Percentiles rank a stretch among this genome's conserved stretches.
Evolutionary conservation across 495 filamentous ascomycete genomes (phyloP).

Genomic region (Neurospora sublineolata): DNA sequence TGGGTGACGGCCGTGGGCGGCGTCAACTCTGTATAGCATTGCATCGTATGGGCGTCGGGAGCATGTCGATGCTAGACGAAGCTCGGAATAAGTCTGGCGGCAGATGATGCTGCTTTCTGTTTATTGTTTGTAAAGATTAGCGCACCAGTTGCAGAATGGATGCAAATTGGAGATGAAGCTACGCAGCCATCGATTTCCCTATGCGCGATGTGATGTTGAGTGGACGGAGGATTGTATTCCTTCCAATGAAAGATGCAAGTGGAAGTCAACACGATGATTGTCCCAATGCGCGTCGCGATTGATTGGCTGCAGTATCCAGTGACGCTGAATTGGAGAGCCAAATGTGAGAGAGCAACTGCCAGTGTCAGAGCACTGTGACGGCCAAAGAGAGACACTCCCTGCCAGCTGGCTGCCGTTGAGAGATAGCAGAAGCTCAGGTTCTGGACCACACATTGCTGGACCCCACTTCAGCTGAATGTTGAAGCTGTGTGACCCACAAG

Average conservation of each 20-base stretch:
- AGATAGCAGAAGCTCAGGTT: not conserved
- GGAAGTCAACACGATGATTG: not conserved
- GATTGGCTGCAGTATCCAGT: not conserved
- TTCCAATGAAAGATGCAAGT: not conserved
- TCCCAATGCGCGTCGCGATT: not conserved
- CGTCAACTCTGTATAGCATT: constrained; percentile 79
- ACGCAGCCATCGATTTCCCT: not conserved
- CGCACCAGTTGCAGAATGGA: not conserved
- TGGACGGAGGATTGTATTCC: not conserved
- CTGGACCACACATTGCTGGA: not conserved
- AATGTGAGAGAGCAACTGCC: not conserved
- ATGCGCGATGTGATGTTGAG: not conserved
- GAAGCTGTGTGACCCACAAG: not conserved
- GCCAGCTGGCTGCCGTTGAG: not conserved
- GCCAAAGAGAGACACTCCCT: not conserved
- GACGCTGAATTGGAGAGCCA: not conserved
- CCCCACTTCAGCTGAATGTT: not conserved
- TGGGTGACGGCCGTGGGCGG: constrained; percentile 89
- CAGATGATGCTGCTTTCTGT: not conserved
- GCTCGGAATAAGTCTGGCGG: not conserved
- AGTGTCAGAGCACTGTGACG: not conserved
- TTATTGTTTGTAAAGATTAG: not conserved
- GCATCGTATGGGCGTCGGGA: constrained; percentile 26
- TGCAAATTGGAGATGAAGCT: not conserved
- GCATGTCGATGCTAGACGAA: constrained; percentile 15